A percentile compares a stretch with the other conserved stretches of the same genome.
Evolutionary conservation across 257 asterid genomes (phyloP).

Genomic region (Scutellaria galericulata): DNA sequence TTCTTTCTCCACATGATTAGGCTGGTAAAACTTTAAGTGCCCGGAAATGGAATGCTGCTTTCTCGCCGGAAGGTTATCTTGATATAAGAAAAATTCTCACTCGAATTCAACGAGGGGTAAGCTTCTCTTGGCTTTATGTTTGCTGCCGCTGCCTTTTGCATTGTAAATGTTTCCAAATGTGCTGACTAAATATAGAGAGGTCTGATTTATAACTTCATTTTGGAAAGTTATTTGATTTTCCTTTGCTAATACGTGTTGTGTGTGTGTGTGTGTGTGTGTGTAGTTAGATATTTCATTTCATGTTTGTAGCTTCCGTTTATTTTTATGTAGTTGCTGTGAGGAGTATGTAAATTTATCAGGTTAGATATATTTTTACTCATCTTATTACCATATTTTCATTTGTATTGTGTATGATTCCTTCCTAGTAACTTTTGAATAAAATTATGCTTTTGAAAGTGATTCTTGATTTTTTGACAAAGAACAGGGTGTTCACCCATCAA

Average conservation of each 20-base stretch:
- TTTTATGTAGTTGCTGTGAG: constrained; percentile 26
- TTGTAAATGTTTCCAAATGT: constrained; percentile 21
- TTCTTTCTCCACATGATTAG: constrained; percentile 49
- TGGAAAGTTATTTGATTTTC: constrained; percentile 1
- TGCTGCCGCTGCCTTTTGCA: constrained; percentile 22
- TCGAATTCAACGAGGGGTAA: constrained; percentile 87
- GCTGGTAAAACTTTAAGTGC: constrained; percentile 88
- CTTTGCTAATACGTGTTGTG: constrained; percentile 7
- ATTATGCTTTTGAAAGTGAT: constrained; percentile 34
- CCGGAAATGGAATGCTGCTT: constrained; percentile 91
- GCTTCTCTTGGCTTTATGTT: constrained; percentile 38
- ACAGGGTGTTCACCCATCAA: constrained; percentile 96
- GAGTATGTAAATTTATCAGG: constrained; percentile 3
- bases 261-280: not conserved
- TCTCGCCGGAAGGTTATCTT: constrained; percentile 79
- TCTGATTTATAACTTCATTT: not conserved
- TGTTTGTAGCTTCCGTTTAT: constrained; percentile 21
- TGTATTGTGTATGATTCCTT: constrained; percentile 12
- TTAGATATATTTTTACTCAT: constrained; percentile 2
- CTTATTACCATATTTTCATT: constrained; percentile 15
- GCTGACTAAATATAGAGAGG: constrained; percentile 24
- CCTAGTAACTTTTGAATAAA: constrained; percentile 22
- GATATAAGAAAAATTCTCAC: constrained; percentile 80
- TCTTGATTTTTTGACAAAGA: constrained; percentile 29
- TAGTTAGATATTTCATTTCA: constrained; percentile 4